A percentile compares a stretch with the other conserved stretches of the same genome.
phyloP scores from a whole-genome alignment of 768 basidiomycete species.

The Suillus decipiens region DNA sequence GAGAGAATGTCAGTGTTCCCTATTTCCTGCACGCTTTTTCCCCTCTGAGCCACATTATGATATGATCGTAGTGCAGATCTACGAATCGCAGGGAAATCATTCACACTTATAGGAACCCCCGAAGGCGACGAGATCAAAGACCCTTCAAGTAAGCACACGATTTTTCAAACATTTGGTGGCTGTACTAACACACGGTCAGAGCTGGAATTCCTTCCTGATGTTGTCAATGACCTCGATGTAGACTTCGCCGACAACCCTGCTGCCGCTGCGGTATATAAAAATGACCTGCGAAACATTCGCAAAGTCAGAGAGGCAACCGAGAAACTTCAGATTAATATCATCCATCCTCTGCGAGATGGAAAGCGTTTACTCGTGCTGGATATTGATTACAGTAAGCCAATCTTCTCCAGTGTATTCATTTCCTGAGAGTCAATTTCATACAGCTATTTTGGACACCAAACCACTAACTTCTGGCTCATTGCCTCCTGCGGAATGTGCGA shows the following conservation, averaged over 20 bases:
- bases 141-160: constrained; percentile 53
- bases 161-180: constrained; percentile 2
- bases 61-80: constrained; percentile 52
- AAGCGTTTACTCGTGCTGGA: constrained; percentile 86
- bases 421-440: constrained; percentile 11
- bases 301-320: constrained; percentile 75
- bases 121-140: constrained; percentile 86
- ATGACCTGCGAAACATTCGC: constrained; percentile 79
- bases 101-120: constrained; percentile 85
- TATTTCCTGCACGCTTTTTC: not conserved
- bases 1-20: constrained; percentile 51
- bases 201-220: constrained; percentile 64
- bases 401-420: not conserved
- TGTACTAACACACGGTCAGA: constrained; percentile 37
- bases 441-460: constrained; percentile 84
- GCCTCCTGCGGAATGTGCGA: constrained; percentile 78
- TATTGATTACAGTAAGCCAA: constrained; percentile 76
- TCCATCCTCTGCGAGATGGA: constrained; percentile 72
- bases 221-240: constrained; percentile 80
- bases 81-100: constrained; percentile 67
- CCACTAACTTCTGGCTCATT: constrained; percentile 80
- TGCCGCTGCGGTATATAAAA: constrained; percentile 60
- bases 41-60: constrained; percentile 10
- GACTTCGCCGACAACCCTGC: constrained; percentile 67
- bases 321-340: constrained; percentile 66